Percentiles rank a stretch among this genome's conserved stretches.
Conservation (phyloP, 2,329 filamentous ascomycete species). For the Periconia digitata region DNA sequence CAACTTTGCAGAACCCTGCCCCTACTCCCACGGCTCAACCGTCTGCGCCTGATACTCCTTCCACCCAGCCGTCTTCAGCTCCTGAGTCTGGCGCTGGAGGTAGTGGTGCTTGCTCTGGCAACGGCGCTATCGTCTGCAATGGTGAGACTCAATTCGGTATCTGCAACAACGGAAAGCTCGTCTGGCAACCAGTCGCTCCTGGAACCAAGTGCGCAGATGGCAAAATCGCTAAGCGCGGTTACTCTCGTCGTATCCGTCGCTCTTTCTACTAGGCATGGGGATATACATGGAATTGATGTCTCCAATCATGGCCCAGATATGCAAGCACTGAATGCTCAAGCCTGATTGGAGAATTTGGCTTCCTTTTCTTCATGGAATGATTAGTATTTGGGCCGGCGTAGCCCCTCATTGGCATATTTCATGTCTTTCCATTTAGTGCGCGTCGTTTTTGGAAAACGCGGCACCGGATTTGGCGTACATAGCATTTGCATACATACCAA, state of each 20-base stretch:
- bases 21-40: slow-evolving; percentile 5
- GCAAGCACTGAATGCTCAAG: neutral
- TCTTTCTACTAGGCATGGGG: neutral
- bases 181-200: slow-evolving; percentile 44
- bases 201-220: slow-evolving; percentile 47
- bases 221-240: slow-evolving; percentile 35
- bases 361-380: too few relatives aligned
- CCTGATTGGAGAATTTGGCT: too few relatives aligned
- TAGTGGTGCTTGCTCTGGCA: slow-evolving; percentile 27
- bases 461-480: neutral
- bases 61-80: slow-evolving; percentile 4
- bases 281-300: neutral
- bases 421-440: too few relatives aligned
- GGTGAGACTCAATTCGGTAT: slow-evolving; percentile 43
- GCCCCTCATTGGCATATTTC: too few relatives aligned
- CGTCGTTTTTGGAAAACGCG: too few relatives aligned
- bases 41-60: slow-evolving; percentile 6
- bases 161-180: slow-evolving; percentile 43
- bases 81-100: slow-evolving; percentile 8
- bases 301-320: too few relatives aligned
- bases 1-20: neutral
- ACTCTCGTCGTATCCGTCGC: slow-evolving; percentile 22
- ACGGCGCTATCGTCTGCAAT: slow-evolving; percentile 43
- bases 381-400: too few relatives aligned
- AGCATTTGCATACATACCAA: neutral